Conservation (phyloP, 805 yeast genomes). For the Nakazawaea holstii region DNA sequence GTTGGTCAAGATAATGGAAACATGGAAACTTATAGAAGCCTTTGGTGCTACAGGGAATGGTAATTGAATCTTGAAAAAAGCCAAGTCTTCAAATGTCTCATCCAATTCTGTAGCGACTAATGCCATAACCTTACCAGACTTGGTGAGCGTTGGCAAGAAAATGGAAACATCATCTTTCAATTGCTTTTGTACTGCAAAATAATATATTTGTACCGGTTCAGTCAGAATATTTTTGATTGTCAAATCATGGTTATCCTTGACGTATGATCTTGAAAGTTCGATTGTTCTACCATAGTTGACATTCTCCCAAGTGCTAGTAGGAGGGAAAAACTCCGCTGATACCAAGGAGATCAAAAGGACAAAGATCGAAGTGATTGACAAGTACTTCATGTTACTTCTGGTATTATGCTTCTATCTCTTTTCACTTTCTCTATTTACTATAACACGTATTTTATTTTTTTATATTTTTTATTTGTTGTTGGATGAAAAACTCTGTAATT, state of each 20-base stretch:
- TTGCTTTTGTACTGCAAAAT: conserved; percentile 49
- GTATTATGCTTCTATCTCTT: neutral
- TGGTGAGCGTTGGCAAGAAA: conserved; percentile 18
- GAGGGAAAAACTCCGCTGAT: neutral
- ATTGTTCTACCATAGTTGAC: conserved; percentile 46
- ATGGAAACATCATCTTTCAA: conserved; percentile 21
- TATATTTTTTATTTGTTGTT: neutral
- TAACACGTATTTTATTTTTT: conserved; percentile 3
- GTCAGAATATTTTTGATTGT: conserved; percentile 53
- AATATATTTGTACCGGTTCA: conserved; percentile 51
- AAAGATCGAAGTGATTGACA: neutral
- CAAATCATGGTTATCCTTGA: conserved; percentile 54
- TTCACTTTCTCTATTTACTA: neutral
- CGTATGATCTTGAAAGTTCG: conserved; percentile 64
- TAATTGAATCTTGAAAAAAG: conserved; percentile 44
- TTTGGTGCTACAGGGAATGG: conserved; percentile 68
- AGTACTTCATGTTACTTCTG: neutral
- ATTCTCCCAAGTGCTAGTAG: conserved; percentile 48
- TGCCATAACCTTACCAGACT: conserved; percentile 14
- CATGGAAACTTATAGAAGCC: conserved; percentile 39
- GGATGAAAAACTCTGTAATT: neutral
- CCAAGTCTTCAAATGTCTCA: conserved; percentile 16
- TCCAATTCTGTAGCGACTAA: conserved; percentile 17
- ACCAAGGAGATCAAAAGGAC: neutral
- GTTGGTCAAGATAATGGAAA: conserved; percentile 44